These are phyloP conservation scores for Diplocarpon mali DNA, from an alignment of 2,329 filamentous ascomycete genomes.

Conservation along the genomic window DNA sequence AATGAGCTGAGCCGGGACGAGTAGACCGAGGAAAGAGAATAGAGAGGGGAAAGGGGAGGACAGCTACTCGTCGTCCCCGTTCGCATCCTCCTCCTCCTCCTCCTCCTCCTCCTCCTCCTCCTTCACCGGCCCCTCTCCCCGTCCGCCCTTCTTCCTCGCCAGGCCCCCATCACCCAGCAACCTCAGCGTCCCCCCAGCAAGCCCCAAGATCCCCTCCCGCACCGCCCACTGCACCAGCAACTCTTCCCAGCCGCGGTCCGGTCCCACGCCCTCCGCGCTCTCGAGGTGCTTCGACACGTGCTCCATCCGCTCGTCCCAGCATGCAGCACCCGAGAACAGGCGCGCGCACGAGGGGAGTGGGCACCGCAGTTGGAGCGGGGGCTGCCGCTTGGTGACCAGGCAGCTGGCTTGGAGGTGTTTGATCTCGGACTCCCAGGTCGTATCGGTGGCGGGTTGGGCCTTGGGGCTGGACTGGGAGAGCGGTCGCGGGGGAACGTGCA, in stretches of 20 bases:
- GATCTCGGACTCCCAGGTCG: not conserved
- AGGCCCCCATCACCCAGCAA: too few species aligned
- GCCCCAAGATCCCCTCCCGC: constrained; percentile 1
- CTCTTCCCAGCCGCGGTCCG: not conserved
- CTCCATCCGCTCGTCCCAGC: constrained; percentile 79
- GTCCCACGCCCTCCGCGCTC: not conserved
- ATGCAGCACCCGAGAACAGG: constrained; percentile 48
- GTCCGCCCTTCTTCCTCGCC: not conserved
- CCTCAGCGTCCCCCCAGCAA: not conserved
- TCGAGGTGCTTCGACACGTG: constrained; percentile 78
- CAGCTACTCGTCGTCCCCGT: too few species aligned
- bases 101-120: too few species aligned
- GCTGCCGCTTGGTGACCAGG: constrained; percentile 44
- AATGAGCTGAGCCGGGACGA: too few species aligned
- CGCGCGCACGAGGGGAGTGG: constrained; percentile 47
- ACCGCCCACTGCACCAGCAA: constrained; percentile 3
- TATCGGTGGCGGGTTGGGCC: constrained; percentile 3
- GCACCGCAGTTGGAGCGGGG: constrained; percentile 52
- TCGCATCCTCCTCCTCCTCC: too few species aligned
- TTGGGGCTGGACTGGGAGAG: constrained; percentile 33
- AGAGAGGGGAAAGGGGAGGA: too few species aligned
- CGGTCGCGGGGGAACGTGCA: constrained; percentile 53
- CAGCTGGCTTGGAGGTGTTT: constrained; percentile 44
- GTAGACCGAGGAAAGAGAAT: too few species aligned
- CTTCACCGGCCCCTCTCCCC: not conserved